Conservation (phyloP, 768 basidiomycete genomes). For the Tricholoma flavovirens region DNA sequence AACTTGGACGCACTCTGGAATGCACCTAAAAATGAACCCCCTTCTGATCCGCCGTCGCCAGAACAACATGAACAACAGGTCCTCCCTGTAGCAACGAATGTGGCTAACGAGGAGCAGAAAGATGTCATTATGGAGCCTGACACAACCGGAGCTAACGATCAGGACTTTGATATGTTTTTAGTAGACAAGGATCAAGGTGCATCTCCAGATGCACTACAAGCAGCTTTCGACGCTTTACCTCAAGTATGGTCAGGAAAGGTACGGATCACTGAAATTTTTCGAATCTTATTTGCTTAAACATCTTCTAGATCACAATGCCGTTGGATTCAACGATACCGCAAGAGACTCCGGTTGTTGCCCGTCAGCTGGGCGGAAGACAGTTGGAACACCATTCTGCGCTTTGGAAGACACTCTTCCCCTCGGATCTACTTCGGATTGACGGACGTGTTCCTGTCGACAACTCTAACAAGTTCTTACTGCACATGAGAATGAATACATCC, state of each 20-base stretch:
- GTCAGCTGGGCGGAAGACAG: conserved; percentile 73
- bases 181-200: conserved; percentile 50
- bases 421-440: conserved; percentile 66
- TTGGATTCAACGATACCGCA: conserved; percentile 66
- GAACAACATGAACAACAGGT: conserved; percentile 12
- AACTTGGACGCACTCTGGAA: conserved; percentile 72
- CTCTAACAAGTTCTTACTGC: conserved; percentile 72
- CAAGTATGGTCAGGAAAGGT: conserved; percentile 76
- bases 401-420: conserved; percentile 76
- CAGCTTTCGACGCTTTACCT: conserved; percentile 49
- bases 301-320: conserved; percentile 68
- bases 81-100: conserved; percentile 17
- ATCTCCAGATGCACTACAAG: conserved; percentile 37
- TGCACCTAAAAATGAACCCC: conserved; percentile 33
- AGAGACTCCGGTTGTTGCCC: conserved; percentile 60
- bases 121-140: conserved; percentile 43
- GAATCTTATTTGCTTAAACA: conserved; percentile 4
- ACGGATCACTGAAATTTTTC: conserved; percentile 16
- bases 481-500: conserved; percentile 67
- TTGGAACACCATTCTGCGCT: conserved; percentile 52
- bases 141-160: conserved; percentile 52
- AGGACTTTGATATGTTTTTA: conserved; percentile 85
- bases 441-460: conserved; percentile 77
- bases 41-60: conserved; percentile 11
- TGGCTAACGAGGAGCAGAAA: conserved; percentile 27